Conservation (phyloP, 305 asterid genomes). For the Solanum hybrid region DNA sequence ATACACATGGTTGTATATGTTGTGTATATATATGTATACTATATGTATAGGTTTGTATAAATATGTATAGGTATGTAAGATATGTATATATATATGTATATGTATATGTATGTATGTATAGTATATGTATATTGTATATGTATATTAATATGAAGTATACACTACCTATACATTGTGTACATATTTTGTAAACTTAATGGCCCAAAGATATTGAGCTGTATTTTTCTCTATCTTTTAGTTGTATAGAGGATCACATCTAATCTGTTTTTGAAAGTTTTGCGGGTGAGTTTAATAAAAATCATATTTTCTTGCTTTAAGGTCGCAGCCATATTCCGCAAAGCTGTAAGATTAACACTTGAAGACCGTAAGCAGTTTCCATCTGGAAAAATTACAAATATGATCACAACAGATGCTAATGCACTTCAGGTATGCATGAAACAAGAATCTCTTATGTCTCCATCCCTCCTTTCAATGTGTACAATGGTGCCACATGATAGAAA, state of each 20-base stretch:
- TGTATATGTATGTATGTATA: not conserved
- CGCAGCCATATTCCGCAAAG: constrained; percentile 77
- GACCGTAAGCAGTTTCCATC: constrained; percentile 73
- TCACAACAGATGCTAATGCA: constrained; percentile 86
- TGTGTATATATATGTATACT: not conserved
- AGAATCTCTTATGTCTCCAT: not conserved
- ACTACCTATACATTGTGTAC: not conserved
- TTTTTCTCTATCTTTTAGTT: not conserved
- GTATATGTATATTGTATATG: not conserved
- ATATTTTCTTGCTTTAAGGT: constrained; percentile 31
- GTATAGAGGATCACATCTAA: not conserved
- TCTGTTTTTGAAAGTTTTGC: not conserved
- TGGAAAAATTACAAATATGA: constrained; percentile 87
- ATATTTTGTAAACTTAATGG: not conserved
- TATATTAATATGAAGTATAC: not conserved
- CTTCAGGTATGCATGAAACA: constrained; percentile 57
- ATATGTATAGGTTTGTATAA: not conserved
- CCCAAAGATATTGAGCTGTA: not conserved
- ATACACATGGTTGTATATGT: not conserved
- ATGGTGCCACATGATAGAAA: not conserved
- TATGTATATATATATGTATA: not conserved
- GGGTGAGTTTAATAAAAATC: not conserved
- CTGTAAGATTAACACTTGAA: constrained; percentile 78
- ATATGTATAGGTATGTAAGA: not conserved
- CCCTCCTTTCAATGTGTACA: not conserved